Conservation (phyloP, 1,284 basidiomycete species). For the Chiua sp. region DNA sequence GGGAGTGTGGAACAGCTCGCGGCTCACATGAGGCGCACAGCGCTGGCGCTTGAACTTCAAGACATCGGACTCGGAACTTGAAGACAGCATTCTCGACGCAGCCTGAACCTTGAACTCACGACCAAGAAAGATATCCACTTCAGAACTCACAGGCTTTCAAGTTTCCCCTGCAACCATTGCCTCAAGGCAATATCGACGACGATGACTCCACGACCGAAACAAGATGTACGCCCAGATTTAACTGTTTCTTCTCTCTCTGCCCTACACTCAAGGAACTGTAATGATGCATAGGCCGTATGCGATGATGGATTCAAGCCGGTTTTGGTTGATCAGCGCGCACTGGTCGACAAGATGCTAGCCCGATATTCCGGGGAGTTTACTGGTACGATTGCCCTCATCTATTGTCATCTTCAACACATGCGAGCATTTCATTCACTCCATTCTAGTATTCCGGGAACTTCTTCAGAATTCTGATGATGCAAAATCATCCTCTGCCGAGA, state of each 20-base stretch:
- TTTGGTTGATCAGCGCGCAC: constrained; percentile 21
- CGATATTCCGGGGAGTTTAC: constrained; percentile 87
- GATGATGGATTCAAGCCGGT: constrained; percentile 3
- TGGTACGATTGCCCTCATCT: background rate
- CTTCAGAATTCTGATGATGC: constrained; percentile 96
- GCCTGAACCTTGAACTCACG: too few relatives aligned
- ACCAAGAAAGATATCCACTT: too few relatives aligned
- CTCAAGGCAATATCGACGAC: too few relatives aligned
- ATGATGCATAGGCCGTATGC: background rate
- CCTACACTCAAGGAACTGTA: background rate
- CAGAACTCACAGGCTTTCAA: too few relatives aligned
- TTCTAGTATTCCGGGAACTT: constrained; percentile 84
- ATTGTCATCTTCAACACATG: background rate
- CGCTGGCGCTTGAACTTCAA: too few relatives aligned
- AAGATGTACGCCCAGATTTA: too few relatives aligned
- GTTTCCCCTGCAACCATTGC: too few relatives aligned
- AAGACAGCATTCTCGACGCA: too few relatives aligned
- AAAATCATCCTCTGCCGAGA: constrained; percentile 77
- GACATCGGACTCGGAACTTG: too few relatives aligned
- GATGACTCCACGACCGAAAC: too few relatives aligned
- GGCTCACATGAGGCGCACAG: too few relatives aligned
- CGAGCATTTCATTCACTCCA: background rate
- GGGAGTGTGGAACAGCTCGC: too few relatives aligned
- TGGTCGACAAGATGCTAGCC: constrained; percentile 92
- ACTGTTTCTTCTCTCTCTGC: background rate